Evolutionary conservation across 2,329 filamentous ascomycete species (phyloP).

Genomic region (Penicillium paneum): DNA sequence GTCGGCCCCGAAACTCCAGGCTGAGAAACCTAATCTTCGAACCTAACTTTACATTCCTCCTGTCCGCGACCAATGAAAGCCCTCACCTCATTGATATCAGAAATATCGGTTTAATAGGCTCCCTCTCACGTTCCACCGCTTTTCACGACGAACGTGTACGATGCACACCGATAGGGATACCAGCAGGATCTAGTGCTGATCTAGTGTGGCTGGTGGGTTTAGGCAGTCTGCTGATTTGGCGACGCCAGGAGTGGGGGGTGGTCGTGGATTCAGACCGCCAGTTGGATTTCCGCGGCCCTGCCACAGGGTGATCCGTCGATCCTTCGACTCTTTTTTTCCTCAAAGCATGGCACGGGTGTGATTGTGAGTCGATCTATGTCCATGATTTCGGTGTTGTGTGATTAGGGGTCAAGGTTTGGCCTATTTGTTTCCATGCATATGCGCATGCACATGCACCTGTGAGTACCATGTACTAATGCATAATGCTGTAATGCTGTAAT

Average conservation of each 20-base stretch:
- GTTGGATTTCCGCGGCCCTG: neutral
- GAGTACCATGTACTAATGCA: too few relatives aligned
- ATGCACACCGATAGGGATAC: neutral
- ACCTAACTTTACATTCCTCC: too few relatives aligned
- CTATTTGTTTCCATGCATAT: too few relatives aligned
- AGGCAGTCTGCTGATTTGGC: neutral
- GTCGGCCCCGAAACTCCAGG: too few relatives aligned
- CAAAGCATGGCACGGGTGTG: too few relatives aligned
- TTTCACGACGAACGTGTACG: neutral
- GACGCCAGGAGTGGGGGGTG: neutral
- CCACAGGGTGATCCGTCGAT: neutral
- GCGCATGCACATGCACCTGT: neutral
- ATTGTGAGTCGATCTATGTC: too few relatives aligned
- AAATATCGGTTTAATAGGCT: neutral
- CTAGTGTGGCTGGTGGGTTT: neutral
- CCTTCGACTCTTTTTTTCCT: neutral
- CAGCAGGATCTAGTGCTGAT: neutral
- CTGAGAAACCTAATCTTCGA: neutral
- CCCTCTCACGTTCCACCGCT: neutral
- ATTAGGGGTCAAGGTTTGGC: too few relatives aligned
- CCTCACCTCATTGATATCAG: neutral
- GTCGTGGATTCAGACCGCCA: conserved; percentile 3
- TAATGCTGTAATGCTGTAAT: neutral
- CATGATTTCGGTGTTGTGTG: too few relatives aligned
- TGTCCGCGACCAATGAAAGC: neutral